Percentiles rank a stretch among this genome's conserved stretches.
phyloP scores from a whole-genome alignment of 2,329 filamentous ascomycete genomes.

The Fusarium camptoceras region DNA sequence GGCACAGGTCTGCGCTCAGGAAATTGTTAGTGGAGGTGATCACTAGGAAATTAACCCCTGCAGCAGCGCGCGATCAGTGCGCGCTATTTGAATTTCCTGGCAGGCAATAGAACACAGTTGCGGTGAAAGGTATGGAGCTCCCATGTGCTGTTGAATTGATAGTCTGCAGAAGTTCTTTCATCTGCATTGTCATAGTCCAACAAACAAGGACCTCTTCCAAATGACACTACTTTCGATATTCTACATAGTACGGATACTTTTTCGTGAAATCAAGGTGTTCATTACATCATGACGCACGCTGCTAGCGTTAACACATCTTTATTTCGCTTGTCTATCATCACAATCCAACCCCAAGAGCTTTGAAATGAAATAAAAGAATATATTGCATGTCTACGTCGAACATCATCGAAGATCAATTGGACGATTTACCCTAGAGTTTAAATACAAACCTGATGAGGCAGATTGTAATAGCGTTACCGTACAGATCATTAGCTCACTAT shows the following conservation, averaged over 20 bases:
- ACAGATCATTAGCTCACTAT: too few relatives aligned
- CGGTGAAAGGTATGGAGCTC: background rate
- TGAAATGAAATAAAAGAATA: too few relatives aligned
- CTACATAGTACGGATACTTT: too few relatives aligned
- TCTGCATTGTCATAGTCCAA: too few relatives aligned
- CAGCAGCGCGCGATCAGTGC: background rate
- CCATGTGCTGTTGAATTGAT: background rate
- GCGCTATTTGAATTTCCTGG: background rate
- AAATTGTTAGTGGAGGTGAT: background rate
- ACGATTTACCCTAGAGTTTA: background rate
- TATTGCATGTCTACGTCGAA: background rate
- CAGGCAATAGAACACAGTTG: background rate
- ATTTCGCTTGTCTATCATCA: too few relatives aligned
- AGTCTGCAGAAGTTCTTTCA: too few relatives aligned
- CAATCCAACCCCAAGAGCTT: too few relatives aligned
- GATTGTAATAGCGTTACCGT: background rate
- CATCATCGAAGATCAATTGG: rapidly evolving
- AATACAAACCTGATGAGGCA: background rate
- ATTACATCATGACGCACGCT: rapidly evolving
- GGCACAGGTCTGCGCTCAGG: background rate
- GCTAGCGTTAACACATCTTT: too few relatives aligned
- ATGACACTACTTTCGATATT: too few relatives aligned
- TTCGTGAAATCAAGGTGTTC: too few relatives aligned
- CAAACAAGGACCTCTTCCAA: too few relatives aligned
- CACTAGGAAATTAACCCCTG: background rate